Percentiles rank a stretch among this genome's conserved stretches.
These are phyloP conservation scores for Pseudoturritis turrita DNA, from an alignment of 345 rosid genomes.

Conservation along the genomic window DNA sequence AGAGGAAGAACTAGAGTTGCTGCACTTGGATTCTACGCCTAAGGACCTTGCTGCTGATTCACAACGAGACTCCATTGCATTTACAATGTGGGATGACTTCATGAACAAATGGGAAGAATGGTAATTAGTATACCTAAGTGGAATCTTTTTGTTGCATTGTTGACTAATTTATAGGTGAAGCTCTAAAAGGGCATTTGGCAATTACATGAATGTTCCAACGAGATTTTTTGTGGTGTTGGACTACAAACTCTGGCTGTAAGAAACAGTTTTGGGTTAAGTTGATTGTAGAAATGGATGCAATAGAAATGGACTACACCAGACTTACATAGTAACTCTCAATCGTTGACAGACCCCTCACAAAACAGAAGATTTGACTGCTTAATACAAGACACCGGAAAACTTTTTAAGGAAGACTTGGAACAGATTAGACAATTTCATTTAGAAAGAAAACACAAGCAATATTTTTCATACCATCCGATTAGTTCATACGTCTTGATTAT, in stretches of 20 bases:
- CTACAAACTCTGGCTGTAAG: background rate
- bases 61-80: constrained; percentile 53
- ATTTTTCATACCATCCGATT: no score
- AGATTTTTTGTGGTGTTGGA: background rate
- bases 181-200: background rate
- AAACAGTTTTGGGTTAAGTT: background rate
- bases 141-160: background rate
- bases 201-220: background rate
- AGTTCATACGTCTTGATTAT: no score
- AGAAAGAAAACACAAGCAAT: background rate
- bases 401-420: constrained; percentile 5
- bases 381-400: background rate
- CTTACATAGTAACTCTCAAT: no score
- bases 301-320: no score
- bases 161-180: background rate
- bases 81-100: constrained; percentile 74
- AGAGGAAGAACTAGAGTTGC: constrained; percentile 55
- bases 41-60: constrained; percentile 48
- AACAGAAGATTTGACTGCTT: constrained; percentile 1
- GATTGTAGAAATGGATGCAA: background rate
- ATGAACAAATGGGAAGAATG: constrained; percentile 64
- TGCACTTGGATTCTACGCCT: constrained; percentile 42
- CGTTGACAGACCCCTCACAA: no score
- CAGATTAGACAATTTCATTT: background rate
- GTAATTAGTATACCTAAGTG: constrained; percentile 25